A percentile compares a stretch with the other conserved stretches of the same genome.
phyloP scores from a whole-genome alignment of 2,329 filamentous ascomycete species.

The Talaromyces sp. region DNA sequence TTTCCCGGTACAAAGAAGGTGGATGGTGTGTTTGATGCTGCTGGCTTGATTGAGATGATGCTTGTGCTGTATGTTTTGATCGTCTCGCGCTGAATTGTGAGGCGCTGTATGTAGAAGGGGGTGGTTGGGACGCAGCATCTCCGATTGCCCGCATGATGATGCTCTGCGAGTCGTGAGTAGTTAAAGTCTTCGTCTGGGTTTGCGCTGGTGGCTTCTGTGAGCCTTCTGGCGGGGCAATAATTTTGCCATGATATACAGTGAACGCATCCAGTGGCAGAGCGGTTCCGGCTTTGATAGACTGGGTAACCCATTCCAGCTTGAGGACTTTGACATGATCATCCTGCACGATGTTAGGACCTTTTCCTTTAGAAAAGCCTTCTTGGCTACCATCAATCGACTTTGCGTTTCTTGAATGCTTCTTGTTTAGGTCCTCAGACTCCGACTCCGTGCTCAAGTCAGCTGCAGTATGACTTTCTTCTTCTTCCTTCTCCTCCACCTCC shows the following conservation, averaged over 20 bases:
- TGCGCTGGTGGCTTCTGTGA: neutral
- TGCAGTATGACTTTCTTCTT: conserved; percentile 6
- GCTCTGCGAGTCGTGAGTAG: neutral
- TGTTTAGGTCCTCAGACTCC: conserved; percentile 18
- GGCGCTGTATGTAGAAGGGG: neutral
- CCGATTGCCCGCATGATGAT: conserved; percentile 42
- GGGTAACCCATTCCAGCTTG: conserved; percentile 49
- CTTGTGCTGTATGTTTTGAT: neutral
- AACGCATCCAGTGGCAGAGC: conserved; percentile 44
- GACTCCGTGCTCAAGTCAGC: conserved; percentile 26
- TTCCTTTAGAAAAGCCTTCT: neutral
- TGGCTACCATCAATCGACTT: neutral
- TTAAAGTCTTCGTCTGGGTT: neutral
- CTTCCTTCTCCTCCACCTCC: conserved; percentile 1
- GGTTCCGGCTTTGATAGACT: conserved; percentile 38
- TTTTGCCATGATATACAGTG: conserved; percentile 47
- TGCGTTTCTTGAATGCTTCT: conserved; percentile 12
- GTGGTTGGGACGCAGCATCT: conserved; percentile 30
- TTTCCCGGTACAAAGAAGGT: conserved; percentile 56
- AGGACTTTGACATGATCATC: conserved; percentile 43
- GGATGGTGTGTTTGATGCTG: conserved; percentile 22
- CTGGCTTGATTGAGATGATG: conserved; percentile 10
- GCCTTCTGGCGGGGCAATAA: conserved; percentile 30
- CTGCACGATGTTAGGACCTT: neutral
- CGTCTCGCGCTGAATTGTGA: conserved; percentile 18